A percentile compares a stretch with the other conserved stretches of the same genome.
phyloP scores from a whole-genome alignment of 768 basidiomycete species.

The Rhizopogon sp. region DNA sequence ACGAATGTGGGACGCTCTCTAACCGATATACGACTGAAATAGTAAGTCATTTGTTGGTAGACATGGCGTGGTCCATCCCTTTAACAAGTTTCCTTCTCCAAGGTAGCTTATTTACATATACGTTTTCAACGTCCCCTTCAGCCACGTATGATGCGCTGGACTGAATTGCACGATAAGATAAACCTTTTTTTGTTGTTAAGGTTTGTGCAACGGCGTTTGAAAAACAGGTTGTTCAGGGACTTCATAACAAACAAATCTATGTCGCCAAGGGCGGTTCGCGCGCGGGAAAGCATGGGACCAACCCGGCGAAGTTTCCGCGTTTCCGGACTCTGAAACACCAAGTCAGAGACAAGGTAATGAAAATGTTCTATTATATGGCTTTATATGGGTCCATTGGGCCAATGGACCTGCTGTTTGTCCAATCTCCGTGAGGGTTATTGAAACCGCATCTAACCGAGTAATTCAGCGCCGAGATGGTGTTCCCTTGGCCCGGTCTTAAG shows the following conservation, averaged over 20 bases:
- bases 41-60: neutral
- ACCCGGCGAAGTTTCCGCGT: neutral
- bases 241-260: neutral
- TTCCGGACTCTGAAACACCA: neutral
- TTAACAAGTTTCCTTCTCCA: neutral
- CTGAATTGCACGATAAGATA: neutral
- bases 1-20: constrained; percentile 9
- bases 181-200: neutral
- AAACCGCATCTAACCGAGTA: neutral
- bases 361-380: neutral
- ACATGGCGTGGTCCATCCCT: neutral
- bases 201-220: neutral
- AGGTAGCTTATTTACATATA: neutral
- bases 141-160: neutral
- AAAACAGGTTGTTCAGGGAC: neutral
- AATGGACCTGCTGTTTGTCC: neutral
- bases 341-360: neutral
- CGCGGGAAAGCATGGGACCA: neutral
- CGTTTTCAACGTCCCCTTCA: neutral
- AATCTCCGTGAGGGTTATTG: neutral
- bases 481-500: neutral
- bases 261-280: constrained; percentile 2
- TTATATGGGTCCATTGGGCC: no score
- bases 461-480: neutral
- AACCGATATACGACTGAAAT: neutral